Evolutionary conservation across 2,329 filamentous ascomycete species (phyloP), one percentile per base, ranked within the genome.

Genomic region (Fusarium phyllophilum): DNA sequence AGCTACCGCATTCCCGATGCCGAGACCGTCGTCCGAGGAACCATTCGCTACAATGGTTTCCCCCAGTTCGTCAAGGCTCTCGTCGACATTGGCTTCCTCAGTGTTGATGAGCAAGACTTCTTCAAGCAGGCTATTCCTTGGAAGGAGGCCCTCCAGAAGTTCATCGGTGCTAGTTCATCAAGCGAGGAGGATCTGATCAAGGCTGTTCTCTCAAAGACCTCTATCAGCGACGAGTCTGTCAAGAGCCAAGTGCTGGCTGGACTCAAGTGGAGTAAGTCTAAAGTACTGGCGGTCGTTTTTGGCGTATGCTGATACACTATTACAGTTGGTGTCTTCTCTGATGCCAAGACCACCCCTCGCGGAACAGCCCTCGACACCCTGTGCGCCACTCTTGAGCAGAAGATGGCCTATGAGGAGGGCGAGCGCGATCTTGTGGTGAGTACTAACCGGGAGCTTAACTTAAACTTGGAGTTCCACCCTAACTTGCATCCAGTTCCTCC

Each of bases 41-140:
- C 95, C 36, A 89, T 98, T 41, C 88, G 96, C 75, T 98, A 96
- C 86, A 88, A 90, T 75, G 95, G 96, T 49, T 97, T 97, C 89
- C 95, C 95, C 6, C 90, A 97, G 82, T 96, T 98, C 84, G 90
- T 98, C 85, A 93, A 92, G 81, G 90, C 92, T 33, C 90, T 98
- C 17, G 94, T 97, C 70, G 93, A 98, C 81, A 93, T 95, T 70
- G 95, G 94, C 75, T 97, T 98, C 89, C 89, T 98, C 54, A 89
- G 87, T 62, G 94, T 97, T 67, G 45, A 65, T 15, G 61, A 72
- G 33, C 62, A 70, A 51, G 69, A 87, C 89, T 77, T 87, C 84
- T 88, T 95, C 79, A 91, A 91, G 80, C 83, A 89, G 74, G 85
- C 91, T 34, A 88, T 93, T 59, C 79, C 92, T 65, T 98, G 95